Evolutionary conservation across 1,139 yeast species (phyloP).

Genomic region (Saccharomycopsis phalli): DNA sequence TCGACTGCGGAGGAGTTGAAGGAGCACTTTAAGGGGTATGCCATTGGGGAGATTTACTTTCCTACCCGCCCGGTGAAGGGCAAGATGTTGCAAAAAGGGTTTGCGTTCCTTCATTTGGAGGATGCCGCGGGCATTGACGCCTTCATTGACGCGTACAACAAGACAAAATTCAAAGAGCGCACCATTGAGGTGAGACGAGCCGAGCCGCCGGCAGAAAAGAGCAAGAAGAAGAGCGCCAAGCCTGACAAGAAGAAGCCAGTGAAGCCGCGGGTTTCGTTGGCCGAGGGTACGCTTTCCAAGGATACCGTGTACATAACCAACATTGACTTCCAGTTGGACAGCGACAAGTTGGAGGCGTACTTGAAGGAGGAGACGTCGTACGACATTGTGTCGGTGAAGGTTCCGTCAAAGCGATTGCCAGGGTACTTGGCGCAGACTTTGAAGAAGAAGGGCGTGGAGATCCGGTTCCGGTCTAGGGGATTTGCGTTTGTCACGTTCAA

Average conservation of each 20-base stretch:
- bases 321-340: slow-evolving; percentile 41
- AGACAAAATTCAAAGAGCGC: slow-evolving; percentile 14
- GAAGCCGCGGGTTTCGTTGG: slow-evolving; percentile 30
- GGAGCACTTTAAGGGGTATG: slow-evolving; percentile 27
- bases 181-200: slow-evolving; percentile 16
- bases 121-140: slow-evolving; percentile 12
- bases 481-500: slow-evolving; percentile 53
- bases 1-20: slow-evolving; percentile 38
- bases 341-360: slow-evolving; percentile 36
- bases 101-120: slow-evolving; percentile 17
- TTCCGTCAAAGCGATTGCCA: slow-evolving; percentile 44
- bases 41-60: slow-evolving; percentile 14
- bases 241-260: slow-evolving; percentile 20
- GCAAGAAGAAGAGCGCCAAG: slow-evolving; percentile 1
- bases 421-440: slow-evolving; percentile 33
- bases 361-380: slow-evolving; percentile 31
- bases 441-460: slow-evolving; percentile 32
- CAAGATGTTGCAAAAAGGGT: slow-evolving; percentile 12
- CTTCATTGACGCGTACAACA: slow-evolving; percentile 15
- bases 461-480: slow-evolving; percentile 46
- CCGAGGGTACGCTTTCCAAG: slow-evolving; percentile 46
- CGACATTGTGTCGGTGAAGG: slow-evolving; percentile 47
- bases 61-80: slow-evolving; percentile 8
- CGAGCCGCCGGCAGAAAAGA: slow-evolving; percentile 9
- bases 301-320: slow-evolving; percentile 53